Evolutionary conservation across 495 filamentous ascomycete genomes (phyloP).

Genomic region (Podospora tetraspora): DNA sequence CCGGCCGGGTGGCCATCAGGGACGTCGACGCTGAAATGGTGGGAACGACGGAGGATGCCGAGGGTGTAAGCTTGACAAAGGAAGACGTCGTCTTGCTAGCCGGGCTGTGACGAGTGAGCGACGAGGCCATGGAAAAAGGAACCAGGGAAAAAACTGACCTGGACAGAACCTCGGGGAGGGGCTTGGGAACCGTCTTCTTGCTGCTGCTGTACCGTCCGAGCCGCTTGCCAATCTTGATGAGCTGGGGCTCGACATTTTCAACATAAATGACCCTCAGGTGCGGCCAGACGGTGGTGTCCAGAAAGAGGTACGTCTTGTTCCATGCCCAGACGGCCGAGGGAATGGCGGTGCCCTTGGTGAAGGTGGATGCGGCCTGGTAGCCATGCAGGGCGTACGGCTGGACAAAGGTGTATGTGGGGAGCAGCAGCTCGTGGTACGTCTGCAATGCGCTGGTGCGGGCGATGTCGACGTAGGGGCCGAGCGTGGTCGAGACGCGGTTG

Average conservation of each 20-base stretch:
- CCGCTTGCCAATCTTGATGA: slow-evolving; percentile 84
- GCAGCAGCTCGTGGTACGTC: slow-evolving; percentile 62
- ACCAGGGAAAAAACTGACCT: slow-evolving; percentile 21
- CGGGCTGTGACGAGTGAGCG: slow-evolving; percentile 8
- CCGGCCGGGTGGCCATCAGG: slow-evolving; percentile 5
- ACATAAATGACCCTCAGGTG: slow-evolving; percentile 72
- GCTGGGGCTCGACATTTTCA: slow-evolving; percentile 90
- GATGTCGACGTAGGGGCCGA: slow-evolving; percentile 68
- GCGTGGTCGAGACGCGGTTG: slow-evolving; percentile 47
- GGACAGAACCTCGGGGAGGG: slow-evolving; percentile 13
- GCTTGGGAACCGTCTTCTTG: slow-evolving; percentile 28
- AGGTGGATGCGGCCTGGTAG: slow-evolving; percentile 59
- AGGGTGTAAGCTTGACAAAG: slow-evolving; percentile 37
- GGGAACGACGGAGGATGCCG: slow-evolving; percentile 17
- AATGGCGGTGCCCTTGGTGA: slow-evolving; percentile 64
- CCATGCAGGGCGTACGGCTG: slow-evolving; percentile 67
- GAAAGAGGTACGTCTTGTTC: slow-evolving; percentile 60
- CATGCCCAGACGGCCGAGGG: slow-evolving; percentile 67
- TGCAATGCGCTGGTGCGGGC: slow-evolving; percentile 55
- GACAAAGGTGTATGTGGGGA: slow-evolving; percentile 68
- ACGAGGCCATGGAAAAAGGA: background rate
- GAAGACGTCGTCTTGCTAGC: slow-evolving; percentile 22
- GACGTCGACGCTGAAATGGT: background rate
- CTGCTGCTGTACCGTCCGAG: slow-evolving; percentile 65
- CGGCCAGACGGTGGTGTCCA: slow-evolving; percentile 72